These are phyloP conservation scores for Fusarium chuoi DNA, from an alignment of 2,329 filamentous ascomycete species.

Conservation along the genomic window DNA sequence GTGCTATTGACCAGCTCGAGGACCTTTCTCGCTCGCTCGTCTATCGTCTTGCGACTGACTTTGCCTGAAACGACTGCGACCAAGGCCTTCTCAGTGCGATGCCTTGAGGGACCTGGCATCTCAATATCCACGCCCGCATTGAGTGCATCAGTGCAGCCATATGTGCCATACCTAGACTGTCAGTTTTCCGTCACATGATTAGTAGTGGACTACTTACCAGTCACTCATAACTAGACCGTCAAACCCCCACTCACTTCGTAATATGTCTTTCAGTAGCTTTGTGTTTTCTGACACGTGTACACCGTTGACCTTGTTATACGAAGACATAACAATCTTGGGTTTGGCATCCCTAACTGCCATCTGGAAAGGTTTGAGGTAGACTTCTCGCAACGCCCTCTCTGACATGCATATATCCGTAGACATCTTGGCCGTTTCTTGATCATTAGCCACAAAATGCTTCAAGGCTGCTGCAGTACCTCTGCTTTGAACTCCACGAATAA, in stretches of 20 bases:
- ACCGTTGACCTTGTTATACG: conserved; percentile 60
- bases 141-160: conserved; percentile 10
- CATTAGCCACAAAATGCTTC: conserved; percentile 55
- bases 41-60: background rate
- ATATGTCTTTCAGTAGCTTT: conserved; percentile 7
- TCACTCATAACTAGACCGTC: conserved; percentile 30
- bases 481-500: conserved; percentile 48
- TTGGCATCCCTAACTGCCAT: conserved; percentile 66
- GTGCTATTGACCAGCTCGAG: conserved; percentile 9
- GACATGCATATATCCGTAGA: conserved; percentile 58
- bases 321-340: conserved; percentile 66
- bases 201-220: background rate
- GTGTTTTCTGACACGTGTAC: conserved; percentile 20
- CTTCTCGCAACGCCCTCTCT: conserved; percentile 68
- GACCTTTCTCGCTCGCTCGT: conserved; percentile 8
- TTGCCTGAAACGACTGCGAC: conserved; percentile 17
- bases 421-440: conserved; percentile 61
- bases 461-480: conserved; percentile 46
- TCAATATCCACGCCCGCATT: conserved; percentile 24
- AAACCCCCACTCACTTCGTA: conserved; percentile 20
- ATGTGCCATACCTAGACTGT: conserved; percentile 17
- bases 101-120: conserved; percentile 22
- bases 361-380: conserved; percentile 73
- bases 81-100: conserved; percentile 3
- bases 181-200: background rate